Base-by-base conservation (phyloP, 208 protist genomes). In the Zelonia costaricensis region DNA sequence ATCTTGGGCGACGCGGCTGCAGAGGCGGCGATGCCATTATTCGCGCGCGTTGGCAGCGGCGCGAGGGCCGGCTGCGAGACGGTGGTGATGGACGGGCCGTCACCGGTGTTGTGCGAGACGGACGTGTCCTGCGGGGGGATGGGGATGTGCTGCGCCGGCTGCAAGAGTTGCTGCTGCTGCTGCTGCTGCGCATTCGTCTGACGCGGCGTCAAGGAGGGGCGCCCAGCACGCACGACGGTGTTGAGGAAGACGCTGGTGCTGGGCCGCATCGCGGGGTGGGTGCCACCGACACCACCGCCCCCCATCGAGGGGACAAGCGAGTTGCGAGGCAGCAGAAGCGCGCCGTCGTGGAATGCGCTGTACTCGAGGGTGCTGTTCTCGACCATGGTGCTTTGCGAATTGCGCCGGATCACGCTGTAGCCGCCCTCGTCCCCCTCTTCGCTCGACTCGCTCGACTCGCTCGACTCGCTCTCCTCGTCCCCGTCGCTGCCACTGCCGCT, bases 401-500 rank as follows among this genome's bases (percentile, higher is more conserved):
- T 60, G 39, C 33, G 68, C 6, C 15, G 46, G n/a, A 62, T 69
- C 30, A 33, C 35, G 54, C 61, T 76, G 51, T 48, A 76, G 0
- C 52, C 69, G 3, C 27, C 54, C 36, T 69, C 69, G 18, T 70
- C 61, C 43, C 56, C 51, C 20, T 46, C 55, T n/a, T 62, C 53
- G 6, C 8, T 36, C 6, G n/a, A n/a, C n/a, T n/a, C n/a, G n/a
- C n/a, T n/a, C n/a, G n/a, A n/a, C n/a, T n/a, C n/a, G n/a, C n/a
- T n/a, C n/a, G n/a, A n/a, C n/a, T 56, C 53, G 22, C 39, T 48
- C 9, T 30, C 44, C 0, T 52, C 53, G 20, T 52, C 46, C 10
- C 46, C 35, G 39, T 58, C 36, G 33, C 23, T 55, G 31, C 30
- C 43, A 20, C 58, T 73, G 57, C 53, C 30, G 36, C 43, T 49